These are phyloP conservation scores for Suillus brevipes DNA, from an alignment of 768 basidiomycete species.

Conservation along the genomic window DNA sequence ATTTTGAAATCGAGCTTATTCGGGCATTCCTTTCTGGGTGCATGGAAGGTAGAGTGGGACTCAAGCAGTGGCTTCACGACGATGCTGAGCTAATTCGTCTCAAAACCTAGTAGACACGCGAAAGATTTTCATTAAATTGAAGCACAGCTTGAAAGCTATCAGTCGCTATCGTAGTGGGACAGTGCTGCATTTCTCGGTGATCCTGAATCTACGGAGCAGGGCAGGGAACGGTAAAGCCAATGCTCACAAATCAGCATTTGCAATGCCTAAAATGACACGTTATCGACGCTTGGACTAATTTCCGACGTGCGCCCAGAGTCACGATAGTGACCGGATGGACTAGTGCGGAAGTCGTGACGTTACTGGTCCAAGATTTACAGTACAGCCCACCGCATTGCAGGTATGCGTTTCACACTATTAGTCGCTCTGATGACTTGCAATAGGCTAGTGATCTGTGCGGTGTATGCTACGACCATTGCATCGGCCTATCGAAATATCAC, in stretches of 20 bases:
- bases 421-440: neutral
- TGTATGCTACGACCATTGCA: neutral
- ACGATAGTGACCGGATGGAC: neutral
- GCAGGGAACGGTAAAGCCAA: neutral
- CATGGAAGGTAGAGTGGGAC: neutral
- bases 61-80: neutral
- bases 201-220: neutral
- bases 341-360: neutral
- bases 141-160: neutral
- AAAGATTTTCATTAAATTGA: neutral
- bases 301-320: neutral
- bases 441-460: neutral
- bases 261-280: neutral
- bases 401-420: neutral
- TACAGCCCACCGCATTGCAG: neutral
- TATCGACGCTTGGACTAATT: neutral
- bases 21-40: neutral
- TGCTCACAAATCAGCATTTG: neutral
- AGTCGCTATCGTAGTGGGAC: neutral
- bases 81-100: neutral
- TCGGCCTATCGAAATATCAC: neutral
- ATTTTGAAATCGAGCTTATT: neutral
- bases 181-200: neutral
- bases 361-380: neutral
- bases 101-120: neutral